A percentile compares a stretch with the other conserved stretches of the same genome.
These are phyloP conservation scores for Primulina huaijiensis DNA, from an alignment of 257 asterid species.

Conservation along the genomic window DNA sequence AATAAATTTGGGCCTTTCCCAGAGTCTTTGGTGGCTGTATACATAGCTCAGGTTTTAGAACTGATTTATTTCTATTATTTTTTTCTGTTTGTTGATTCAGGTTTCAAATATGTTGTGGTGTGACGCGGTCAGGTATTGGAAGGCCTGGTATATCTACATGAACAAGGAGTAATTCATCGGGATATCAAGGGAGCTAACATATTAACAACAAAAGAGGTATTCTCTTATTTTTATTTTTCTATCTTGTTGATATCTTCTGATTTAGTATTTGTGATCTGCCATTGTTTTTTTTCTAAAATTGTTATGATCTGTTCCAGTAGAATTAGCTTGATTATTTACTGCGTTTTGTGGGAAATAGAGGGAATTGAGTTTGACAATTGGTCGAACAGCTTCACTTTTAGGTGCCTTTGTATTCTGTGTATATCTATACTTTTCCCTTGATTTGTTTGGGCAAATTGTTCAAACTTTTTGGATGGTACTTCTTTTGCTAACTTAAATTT, in stretches of 20 bases:
- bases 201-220: constrained; percentile 94
- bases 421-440: neutral
- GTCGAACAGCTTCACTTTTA: neutral
- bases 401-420: constrained; percentile 16
- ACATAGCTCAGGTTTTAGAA: constrained; percentile 84
- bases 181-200: constrained; percentile 99
- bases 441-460: constrained; percentile 5
- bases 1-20: constrained; percentile 99
- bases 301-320: neutral
- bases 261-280: neutral
- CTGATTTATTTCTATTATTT: constrained; percentile 19
- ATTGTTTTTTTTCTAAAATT: constrained; percentile 16
- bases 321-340: neutral
- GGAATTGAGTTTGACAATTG: constrained; percentile 3
- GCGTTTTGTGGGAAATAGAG: constrained; percentile 6
- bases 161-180: constrained; percentile 99
- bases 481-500: constrained; percentile 38
- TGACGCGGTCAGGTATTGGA: constrained; percentile 74
- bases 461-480: constrained; percentile 26
- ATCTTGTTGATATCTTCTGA: constrained; percentile 3
- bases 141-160: constrained; percentile 95
- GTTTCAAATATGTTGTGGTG: constrained; percentile 23
- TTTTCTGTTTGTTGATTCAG: constrained; percentile 19
- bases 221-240: constrained; percentile 3
- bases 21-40: constrained; percentile 92